Evolutionary conservation across 139 green algal species (phyloP), one percentile per base, ranked within the genome.

Genomic region (Penium margaritaceum): DNA sequence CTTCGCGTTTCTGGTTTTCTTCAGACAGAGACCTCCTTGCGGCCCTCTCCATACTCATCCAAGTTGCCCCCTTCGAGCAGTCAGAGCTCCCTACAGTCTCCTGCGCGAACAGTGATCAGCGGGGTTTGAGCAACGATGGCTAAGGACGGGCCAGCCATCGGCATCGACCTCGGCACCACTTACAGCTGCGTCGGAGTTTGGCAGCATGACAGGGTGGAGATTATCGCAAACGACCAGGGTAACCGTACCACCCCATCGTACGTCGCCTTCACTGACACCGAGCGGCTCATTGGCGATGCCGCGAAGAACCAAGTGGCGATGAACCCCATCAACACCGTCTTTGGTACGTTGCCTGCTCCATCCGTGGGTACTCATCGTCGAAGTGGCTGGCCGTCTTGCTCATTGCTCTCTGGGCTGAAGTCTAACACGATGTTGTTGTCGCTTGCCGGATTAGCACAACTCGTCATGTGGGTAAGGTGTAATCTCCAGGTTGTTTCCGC

Each of bases 191-290:
- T 96, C 3, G 91, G 91, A 33, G 90, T 97, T 2, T 97, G 91
- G 91, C 89, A 96, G 82, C 89, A 96, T 53, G 70, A 77, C 34
- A 65, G 70, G 21, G 70, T 77, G 9, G 70, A 77, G 63, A 77
- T 96, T 72, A 94, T 96, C 15, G 84, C 91, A 21, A 77, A 77
- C 34, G 70, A 97, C 72, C 88, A 95, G 81, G 83, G 78, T 44
- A 88, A 96, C 87, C 84, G 91, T 34, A 97, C 91, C 33, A 97
- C 91, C 0, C 90, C 89, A 15, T 94, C 87, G 0, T 96, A 97
- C 78, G 93, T 98, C 9, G 93, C 87, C 14, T 98, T 98, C 51
- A 60, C 51, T 24, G 51, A 60, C 51, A 29, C 51, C 14, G 51
- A 60, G 51, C 51, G 51, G 12, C 51, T 60, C 51, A 60, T 60